phyloP scores from a whole-genome alignment of 257 asterid genomes.

The Buddleja alternifolia region DNA sequence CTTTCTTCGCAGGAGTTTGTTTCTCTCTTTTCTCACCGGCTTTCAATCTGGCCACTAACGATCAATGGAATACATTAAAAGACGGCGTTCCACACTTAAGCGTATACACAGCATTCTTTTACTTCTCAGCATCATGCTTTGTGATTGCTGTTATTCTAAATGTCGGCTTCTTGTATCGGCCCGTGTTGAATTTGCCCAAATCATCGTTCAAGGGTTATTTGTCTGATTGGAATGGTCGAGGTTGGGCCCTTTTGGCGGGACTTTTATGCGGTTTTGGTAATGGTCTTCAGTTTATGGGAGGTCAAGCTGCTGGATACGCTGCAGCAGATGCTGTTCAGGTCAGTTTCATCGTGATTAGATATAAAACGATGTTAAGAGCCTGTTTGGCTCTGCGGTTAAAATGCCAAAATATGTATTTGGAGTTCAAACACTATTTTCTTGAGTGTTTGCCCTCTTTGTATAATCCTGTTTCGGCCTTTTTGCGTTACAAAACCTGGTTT shows the following conservation, averaged over 20 bases:
- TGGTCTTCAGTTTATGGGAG: constrained; percentile 99
- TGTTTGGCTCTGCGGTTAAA: too few species aligned
- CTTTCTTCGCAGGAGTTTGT: constrained; percentile 90
- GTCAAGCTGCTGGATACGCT: constrained; percentile 98
- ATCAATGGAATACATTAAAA: constrained; percentile 76
- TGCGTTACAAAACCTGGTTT: too few species aligned
- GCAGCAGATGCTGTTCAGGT: constrained; percentile 99
- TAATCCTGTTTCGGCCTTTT: too few species aligned
- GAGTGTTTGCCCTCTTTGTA: too few species aligned
- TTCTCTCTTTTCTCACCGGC: constrained; percentile 93
- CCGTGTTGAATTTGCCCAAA: constrained; percentile 68
- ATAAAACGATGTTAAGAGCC: too few species aligned
- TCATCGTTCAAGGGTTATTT: constrained; percentile 76
- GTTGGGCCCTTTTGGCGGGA: constrained; percentile 93
- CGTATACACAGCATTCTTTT: constrained; percentile 90
- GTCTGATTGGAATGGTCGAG: constrained; percentile 82
- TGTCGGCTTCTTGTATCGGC: constrained; percentile 68
- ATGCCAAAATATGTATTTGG: too few species aligned
- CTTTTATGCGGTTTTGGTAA: constrained; percentile 91
- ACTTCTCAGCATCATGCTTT: constrained; percentile 84
- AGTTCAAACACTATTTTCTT: too few species aligned
- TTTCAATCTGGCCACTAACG: constrained; percentile 88
- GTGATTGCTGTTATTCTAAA: constrained; percentile 69
- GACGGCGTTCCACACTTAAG: constrained; percentile 73
- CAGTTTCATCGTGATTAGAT: constrained; percentile 9